phyloP scores from a whole-genome alignment of 352 stramenopile genomes.

The Aphanomyces cochlioides region DNA sequence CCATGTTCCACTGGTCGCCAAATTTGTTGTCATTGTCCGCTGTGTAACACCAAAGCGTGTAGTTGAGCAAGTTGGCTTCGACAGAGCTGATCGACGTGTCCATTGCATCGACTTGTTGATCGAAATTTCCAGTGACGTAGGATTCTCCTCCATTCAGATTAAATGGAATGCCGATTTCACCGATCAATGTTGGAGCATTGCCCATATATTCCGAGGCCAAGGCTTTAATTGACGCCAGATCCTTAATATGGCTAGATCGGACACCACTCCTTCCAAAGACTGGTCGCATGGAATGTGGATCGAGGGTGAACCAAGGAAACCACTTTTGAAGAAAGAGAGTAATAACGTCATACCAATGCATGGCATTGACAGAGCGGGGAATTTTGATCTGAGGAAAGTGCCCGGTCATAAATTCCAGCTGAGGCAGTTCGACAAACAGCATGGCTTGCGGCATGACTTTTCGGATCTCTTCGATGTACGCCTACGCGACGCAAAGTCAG shows the following conservation, averaged over 20 bases:
- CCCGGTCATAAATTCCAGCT: slow-evolving; percentile 64
- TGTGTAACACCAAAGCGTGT: slow-evolving; percentile 89
- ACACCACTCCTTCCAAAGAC: slow-evolving; percentile 62
- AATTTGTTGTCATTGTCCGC: slow-evolving; percentile 60
- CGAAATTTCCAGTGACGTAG: slow-evolving; percentile 52
- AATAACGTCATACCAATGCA: slow-evolving; percentile 89
- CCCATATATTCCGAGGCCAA: slow-evolving; percentile 45
- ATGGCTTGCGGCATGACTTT: slow-evolving; percentile 53
- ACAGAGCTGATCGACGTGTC: slow-evolving; percentile 70
- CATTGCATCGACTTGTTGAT: slow-evolving; percentile 49
- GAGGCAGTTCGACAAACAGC: slow-evolving; percentile 77
- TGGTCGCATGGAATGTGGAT: slow-evolving; percentile 57
- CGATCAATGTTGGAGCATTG: slow-evolving; percentile 56
- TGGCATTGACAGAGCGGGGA: slow-evolving; percentile 74
- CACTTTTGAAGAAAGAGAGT: slow-evolving; percentile 79
- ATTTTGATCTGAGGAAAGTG: slow-evolving; percentile 64
- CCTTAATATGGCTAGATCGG: slow-evolving; percentile 51
- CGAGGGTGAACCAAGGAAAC: slow-evolving; percentile 69
- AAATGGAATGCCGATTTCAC: slow-evolving; percentile 68
- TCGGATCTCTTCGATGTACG: slow-evolving; percentile 59
- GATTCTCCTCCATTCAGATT: slow-evolving; percentile 56
- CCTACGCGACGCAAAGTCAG: slow-evolving; percentile 30
- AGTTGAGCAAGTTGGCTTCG: slow-evolving; percentile 75
- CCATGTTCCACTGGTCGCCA: slow-evolving; percentile 82
- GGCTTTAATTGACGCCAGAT: slow-evolving; percentile 55